Conservation (phyloP, 2,329 filamentous ascomycete genomes). For the Penicillium freii region DNA sequence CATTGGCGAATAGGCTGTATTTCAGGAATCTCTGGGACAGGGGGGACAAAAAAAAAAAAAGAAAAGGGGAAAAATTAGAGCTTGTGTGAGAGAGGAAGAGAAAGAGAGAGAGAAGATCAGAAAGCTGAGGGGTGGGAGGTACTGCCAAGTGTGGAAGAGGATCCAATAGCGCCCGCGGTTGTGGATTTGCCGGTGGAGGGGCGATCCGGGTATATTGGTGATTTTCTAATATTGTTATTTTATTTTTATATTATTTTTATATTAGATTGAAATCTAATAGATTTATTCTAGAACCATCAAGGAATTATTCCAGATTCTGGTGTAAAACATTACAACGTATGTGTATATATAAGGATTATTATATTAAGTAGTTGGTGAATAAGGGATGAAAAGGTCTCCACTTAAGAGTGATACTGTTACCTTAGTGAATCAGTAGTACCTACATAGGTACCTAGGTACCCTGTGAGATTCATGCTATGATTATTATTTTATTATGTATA, state of each 20-base stretch:
- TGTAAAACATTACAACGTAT: not conserved
- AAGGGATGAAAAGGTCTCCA: not conserved
- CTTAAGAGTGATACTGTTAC: not conserved
- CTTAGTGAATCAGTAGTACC: not conserved
- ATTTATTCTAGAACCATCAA: not conserved
- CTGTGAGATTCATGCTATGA: not conserved
- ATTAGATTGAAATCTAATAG: not conserved
- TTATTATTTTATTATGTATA: not conserved
- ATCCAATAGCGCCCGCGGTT: conserved; percentile 12
- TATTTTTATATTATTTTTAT: too few species aligned
- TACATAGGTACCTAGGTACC: not conserved
- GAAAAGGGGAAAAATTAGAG: not conserved
- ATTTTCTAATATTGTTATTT: not conserved
- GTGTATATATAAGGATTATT: not conserved
- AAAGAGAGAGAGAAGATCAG: conserved; percentile 15
- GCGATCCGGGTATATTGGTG: conserved; percentile 8
- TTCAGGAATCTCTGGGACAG: not conserved
- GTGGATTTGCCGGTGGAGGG: conserved; percentile 11
- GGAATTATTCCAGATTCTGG: not conserved
- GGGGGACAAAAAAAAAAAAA: not conserved
- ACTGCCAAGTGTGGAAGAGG: conserved; percentile 18
- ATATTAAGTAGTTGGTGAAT: not conserved
- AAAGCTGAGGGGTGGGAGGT: conserved; percentile 21
- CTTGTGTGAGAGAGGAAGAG: not conserved
- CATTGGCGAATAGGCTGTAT: not conserved